A percentile compares a stretch with the other conserved stretches of the same genome.
Evolutionary conservation across 768 basidiomycete genomes (phyloP).

Genomic region (Lentinula detonsa): DNA sequence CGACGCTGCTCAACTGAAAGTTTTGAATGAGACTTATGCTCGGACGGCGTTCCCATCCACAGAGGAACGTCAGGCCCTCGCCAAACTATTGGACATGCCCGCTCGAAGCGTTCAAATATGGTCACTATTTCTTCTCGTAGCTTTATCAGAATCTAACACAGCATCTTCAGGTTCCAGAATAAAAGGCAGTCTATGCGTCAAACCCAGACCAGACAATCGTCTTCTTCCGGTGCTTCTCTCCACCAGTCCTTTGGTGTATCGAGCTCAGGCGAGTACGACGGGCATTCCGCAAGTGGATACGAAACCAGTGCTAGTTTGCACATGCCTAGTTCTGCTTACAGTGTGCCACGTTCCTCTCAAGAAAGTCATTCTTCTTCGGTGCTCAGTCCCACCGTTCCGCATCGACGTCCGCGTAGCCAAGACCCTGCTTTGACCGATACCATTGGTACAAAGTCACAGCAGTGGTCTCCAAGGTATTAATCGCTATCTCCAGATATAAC

Average conservation of each 20-base stretch:
- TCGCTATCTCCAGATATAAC: neutral
- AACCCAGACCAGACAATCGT: constrained; percentile 68
- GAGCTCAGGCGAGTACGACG: constrained; percentile 29
- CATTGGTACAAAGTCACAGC: constrained; percentile 21
- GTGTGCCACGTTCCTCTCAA: constrained; percentile 28
- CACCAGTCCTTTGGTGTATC: constrained; percentile 47
- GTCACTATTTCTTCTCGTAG: constrained; percentile 31
- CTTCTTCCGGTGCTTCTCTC: constrained; percentile 32
- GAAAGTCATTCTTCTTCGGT: constrained; percentile 30
- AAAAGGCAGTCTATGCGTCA: constrained; percentile 81
- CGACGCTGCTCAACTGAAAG: constrained; percentile 72
- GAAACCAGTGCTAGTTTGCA: constrained; percentile 22
- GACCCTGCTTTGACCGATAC: constrained; percentile 36
- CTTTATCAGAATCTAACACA: constrained; percentile 12
- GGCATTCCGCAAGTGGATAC: constrained; percentile 23
- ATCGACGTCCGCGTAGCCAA: constrained; percentile 38
- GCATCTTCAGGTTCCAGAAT: constrained; percentile 71
- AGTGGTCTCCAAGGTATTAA: constrained; percentile 33
- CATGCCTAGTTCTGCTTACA: constrained; percentile 27
- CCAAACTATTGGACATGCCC: constrained; percentile 76
- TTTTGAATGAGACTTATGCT: constrained; percentile 73
- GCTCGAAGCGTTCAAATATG: constrained; percentile 85
- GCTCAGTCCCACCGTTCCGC: constrained; percentile 24
- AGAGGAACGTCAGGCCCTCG: constrained; percentile 74
- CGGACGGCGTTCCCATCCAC: constrained; percentile 86